Evolutionary conservation across 177 flowering plant species (phyloP), one percentile per base, ranked within the genome.

Genomic region (Vitis hybrid): DNA sequence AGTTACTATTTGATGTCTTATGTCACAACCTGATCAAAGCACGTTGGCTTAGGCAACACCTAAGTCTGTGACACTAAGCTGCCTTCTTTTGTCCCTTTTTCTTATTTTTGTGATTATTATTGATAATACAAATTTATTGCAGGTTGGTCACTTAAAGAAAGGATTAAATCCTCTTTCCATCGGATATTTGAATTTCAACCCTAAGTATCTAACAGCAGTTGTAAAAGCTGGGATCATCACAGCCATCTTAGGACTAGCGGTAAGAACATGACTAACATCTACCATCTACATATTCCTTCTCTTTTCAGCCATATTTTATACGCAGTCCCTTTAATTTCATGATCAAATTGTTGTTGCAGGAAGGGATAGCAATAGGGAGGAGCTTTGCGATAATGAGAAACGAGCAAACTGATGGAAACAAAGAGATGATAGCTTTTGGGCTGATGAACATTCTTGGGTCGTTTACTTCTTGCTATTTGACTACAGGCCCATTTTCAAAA

Each of bases 351-450:
- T 52, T 2, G 8, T 56, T 67, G 45, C 84, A 95, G 97, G 98
- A 93, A 86, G 98, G 97, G 10, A 86, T 92, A 52, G 97, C 99
- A 6, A 85, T 93, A 8, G 98, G 94, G 32, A 84, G 97, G 73
- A 88, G 91, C 71, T 93, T 96, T 81, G 97, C 95, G 1, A 73
- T 82, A 3, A 67, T 82, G 71, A 83, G 79, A 58, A 88, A 93
- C 64, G 80, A 86, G 52, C 90, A 88, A 66, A 79, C 74, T 60
- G 99, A 96, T 82, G 98, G 99, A 14, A 95, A 91, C 74, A 95
- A 95, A 62, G 99, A 95, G 78, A 93, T 91, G 94, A 77, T 89
- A n/a, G 97, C 98, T 23, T 87, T 86, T 80, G 99, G 98, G 0
- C 52, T 88, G 62, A 96, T 91, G 98, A 93, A 96, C 88, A 75